Percentiles rank a stretch among this genome's conserved stretches.
Conservation (phyloP, 2,329 filamentous ascomycete species). For the Talaromyces sp. region DNA sequence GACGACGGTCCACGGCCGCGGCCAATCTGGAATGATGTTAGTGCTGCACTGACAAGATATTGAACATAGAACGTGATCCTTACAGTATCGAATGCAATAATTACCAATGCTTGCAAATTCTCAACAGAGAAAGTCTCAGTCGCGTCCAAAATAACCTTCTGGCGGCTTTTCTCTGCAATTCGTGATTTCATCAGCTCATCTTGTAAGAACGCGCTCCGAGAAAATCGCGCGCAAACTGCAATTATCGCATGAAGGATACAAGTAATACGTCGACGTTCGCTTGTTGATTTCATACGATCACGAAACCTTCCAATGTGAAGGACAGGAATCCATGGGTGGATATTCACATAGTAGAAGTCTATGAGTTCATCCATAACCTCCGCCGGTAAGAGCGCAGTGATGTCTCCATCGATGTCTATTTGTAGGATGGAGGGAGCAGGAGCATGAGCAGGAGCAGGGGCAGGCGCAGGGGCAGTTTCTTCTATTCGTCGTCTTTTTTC, state of each 20-base stretch:
- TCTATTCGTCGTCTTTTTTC: too few relatives aligned
- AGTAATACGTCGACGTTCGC: slow-evolving; percentile 39
- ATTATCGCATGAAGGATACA: slow-evolving; percentile 29
- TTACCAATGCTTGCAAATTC: slow-evolving; percentile 29
- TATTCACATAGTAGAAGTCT: slow-evolving; percentile 9
- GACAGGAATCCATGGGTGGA: slow-evolving; percentile 23
- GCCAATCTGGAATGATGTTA: background rate
- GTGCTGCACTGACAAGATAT: background rate
- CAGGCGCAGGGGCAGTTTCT: too few relatives aligned
- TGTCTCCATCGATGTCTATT: too few relatives aligned
- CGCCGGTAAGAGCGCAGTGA: too few relatives aligned
- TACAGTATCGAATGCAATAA: slow-evolving; percentile 45
- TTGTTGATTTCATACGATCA: slow-evolving; percentile 20
- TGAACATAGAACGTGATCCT: background rate
- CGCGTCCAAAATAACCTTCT: slow-evolving; percentile 16
- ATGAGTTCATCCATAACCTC: slow-evolving; percentile 10
- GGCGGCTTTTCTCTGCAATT: too few relatives aligned
- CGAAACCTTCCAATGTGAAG: slow-evolving; percentile 17
- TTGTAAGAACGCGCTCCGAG: background rate
- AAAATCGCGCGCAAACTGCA: too few relatives aligned
- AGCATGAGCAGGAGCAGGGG: too few relatives aligned
- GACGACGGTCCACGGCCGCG: background rate
- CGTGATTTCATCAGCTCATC: slow-evolving; percentile 7
- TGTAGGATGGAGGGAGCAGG: too few relatives aligned
- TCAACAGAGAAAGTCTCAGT: slow-evolving; percentile 29